Evolutionary conservation across 2,329 filamentous ascomycete genomes (phyloP).

Genomic region (Paraconiothyrium sp.): DNA sequence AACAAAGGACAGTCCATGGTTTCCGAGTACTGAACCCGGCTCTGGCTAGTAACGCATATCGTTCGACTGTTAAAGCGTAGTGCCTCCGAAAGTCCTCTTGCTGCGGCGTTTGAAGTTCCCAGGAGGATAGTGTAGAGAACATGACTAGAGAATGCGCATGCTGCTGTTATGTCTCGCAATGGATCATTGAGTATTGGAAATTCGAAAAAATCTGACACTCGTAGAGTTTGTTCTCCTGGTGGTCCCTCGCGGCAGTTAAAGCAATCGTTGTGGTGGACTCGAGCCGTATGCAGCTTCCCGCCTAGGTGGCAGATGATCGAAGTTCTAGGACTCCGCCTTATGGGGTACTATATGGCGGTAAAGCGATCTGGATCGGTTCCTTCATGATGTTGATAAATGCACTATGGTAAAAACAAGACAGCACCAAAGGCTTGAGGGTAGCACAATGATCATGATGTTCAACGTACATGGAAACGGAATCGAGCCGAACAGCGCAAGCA

Average conservation of each 20-base stretch:
- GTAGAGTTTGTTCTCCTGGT: neutral
- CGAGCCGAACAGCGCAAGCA: neutral
- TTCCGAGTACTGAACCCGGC: no score
- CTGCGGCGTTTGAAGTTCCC: no score
- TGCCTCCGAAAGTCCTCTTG: no score
- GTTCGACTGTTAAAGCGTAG: no score
- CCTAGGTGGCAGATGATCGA: neutral
- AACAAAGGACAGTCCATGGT: no score
- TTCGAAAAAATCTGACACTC: neutral
- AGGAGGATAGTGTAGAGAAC: no score
- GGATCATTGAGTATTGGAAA: neutral
- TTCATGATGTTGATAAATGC: neutral
- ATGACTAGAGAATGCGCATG: no score
- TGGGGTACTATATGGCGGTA: neutral
- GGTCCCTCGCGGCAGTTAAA: neutral
- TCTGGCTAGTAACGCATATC: no score
- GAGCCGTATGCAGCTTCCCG: conserved; percentile 2
- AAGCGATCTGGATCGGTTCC: neutral
- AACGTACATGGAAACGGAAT: conserved; percentile 14
- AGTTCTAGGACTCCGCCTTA: neutral
- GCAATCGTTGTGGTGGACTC: neutral
- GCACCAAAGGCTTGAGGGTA: conserved; percentile 20
- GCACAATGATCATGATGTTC: conserved; percentile 24
- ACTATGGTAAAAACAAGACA: neutral
- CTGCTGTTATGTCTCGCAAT: no score